These are phyloP conservation scores for Xerocomus brunneocitrinus DNA, from an alignment of 768 basidiomycete genomes.

Conservation along the genomic window DNA sequence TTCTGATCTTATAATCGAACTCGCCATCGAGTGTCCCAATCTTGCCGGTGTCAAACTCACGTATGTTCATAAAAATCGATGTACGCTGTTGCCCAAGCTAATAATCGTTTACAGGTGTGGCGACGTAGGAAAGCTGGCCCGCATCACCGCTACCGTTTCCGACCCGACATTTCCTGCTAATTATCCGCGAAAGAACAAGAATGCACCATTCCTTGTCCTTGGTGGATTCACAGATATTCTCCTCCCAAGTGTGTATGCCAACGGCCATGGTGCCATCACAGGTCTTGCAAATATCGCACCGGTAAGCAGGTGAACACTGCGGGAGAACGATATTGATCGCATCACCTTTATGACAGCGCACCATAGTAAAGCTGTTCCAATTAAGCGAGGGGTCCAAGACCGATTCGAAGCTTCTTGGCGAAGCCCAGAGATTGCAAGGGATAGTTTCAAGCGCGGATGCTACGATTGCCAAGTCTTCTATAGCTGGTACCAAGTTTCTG, in stretches of 20 bases:
- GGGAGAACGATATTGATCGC: neutral
- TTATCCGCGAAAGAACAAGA: conserved; percentile 64
- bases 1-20: conserved; percentile 78
- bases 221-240: conserved; percentile 87
- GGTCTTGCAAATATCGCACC: conserved; percentile 84
- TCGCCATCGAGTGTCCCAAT: conserved; percentile 74
- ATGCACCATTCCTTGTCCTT: conserved; percentile 75
- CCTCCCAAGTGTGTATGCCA: conserved; percentile 63
- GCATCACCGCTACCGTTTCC: conserved; percentile 69
- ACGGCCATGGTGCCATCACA: conserved; percentile 85
- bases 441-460: conserved; percentile 78
- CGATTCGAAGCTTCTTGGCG: conserved; percentile 53
- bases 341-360: conserved; percentile 37
- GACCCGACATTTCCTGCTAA: conserved; percentile 47
- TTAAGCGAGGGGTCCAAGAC: conserved; percentile 53
- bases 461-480: conserved; percentile 69
- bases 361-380: conserved; percentile 57
- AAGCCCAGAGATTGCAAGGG: conserved; percentile 73
- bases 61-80: conserved; percentile 37
- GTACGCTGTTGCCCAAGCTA: neutral
- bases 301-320: conserved; percentile 35
- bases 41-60: conserved; percentile 87
- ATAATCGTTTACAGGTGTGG: conserved; percentile 58
- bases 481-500: conserved; percentile 81
- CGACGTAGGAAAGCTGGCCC: conserved; percentile 86